Percentiles rank a stretch among this genome's conserved stretches.
Evolutionary conservation across 1,139 yeast genomes (phyloP).

Genomic region (Blastobotrys aristatus): DNA sequence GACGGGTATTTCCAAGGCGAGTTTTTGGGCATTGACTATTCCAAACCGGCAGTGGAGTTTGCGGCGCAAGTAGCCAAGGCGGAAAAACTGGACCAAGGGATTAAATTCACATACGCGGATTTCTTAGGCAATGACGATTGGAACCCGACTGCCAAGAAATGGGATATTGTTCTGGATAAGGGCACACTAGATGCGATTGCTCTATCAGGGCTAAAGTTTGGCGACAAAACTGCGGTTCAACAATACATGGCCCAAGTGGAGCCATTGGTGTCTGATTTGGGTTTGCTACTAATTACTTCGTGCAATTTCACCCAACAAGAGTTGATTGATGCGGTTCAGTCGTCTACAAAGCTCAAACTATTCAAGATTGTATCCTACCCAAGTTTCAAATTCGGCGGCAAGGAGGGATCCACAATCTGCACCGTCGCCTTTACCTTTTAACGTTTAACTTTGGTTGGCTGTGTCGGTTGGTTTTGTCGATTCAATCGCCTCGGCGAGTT

Average conservation of each 20-base stretch:
- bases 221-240: constrained; percentile 48
- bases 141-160: constrained; percentile 39
- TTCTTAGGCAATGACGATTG: constrained; percentile 31
- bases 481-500: constrained; percentile 41
- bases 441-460: not conserved
- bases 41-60: constrained; percentile 69
- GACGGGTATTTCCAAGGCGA: constrained; percentile 42
- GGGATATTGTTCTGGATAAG: constrained; percentile 79
- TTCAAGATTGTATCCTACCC: constrained; percentile 74
- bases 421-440: constrained; percentile 62
- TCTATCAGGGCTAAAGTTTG: constrained; percentile 54
- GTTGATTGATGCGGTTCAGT: constrained; percentile 48
- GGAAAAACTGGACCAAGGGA: constrained; percentile 36
- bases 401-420: constrained; percentile 80
- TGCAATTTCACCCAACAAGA: constrained; percentile 90
- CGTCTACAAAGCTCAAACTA: constrained; percentile 41
- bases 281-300: constrained; percentile 67
- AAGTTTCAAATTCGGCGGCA: constrained; percentile 81
- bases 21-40: constrained; percentile 78
- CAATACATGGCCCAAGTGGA: constrained; percentile 60
- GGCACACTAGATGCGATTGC: constrained; percentile 98
- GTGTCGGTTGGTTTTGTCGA: not conserved
- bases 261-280: constrained; percentile 43
- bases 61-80: constrained; percentile 53
- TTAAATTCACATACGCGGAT: constrained; percentile 47